These are phyloP conservation scores for Ambrosiella cleistominuta DNA, from an alignment of 2,329 filamentous ascomycete species.

Conservation along the genomic window DNA sequence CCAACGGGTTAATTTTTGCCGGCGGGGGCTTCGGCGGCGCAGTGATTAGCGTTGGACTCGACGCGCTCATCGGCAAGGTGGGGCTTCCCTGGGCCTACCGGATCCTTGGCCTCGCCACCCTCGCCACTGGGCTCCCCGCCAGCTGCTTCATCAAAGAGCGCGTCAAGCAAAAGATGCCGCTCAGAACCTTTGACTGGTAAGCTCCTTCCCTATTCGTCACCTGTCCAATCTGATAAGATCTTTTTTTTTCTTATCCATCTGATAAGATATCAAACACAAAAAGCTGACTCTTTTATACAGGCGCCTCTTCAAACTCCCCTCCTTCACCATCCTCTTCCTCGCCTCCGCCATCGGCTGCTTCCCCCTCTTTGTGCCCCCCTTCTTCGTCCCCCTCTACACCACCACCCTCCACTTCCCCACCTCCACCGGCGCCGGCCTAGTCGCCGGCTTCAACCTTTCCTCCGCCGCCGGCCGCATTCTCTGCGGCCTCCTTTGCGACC, in stretches of 20 bases:
- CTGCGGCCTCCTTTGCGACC: constrained; percentile 36
- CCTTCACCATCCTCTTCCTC: constrained; percentile 35
- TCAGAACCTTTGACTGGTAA: constrained; percentile 32
- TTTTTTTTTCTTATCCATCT: not conserved
- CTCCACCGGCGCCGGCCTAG: constrained; percentile 34
- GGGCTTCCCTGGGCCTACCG: constrained; percentile 35
- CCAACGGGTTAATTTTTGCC: constrained; percentile 36
- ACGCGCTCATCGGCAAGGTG: constrained; percentile 28
- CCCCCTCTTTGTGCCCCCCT: constrained; percentile 41
- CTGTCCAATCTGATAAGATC: not conserved
- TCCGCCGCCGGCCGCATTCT: constrained; percentile 39
- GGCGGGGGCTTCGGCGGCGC: constrained; percentile 40
- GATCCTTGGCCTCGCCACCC: constrained; percentile 32
- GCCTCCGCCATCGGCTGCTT: constrained; percentile 39
- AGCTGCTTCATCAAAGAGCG: constrained; percentile 35
- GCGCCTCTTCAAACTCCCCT: constrained; percentile 33
- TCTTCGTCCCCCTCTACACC: constrained; percentile 41
- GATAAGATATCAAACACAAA: constrained; percentile 6
- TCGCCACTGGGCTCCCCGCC: constrained; percentile 37
- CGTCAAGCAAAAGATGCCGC: constrained; percentile 20
- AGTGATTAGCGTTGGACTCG: constrained; percentile 30
- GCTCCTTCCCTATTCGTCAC: constrained; percentile 7
- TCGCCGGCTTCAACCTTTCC: constrained; percentile 44
- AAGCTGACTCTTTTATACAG: constrained; percentile 16
- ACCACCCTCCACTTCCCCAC: constrained; percentile 36